phyloP scores from a whole-genome alignment of 2,329 filamentous ascomycete genomes.

The Lachnellula hyalina region DNA sequence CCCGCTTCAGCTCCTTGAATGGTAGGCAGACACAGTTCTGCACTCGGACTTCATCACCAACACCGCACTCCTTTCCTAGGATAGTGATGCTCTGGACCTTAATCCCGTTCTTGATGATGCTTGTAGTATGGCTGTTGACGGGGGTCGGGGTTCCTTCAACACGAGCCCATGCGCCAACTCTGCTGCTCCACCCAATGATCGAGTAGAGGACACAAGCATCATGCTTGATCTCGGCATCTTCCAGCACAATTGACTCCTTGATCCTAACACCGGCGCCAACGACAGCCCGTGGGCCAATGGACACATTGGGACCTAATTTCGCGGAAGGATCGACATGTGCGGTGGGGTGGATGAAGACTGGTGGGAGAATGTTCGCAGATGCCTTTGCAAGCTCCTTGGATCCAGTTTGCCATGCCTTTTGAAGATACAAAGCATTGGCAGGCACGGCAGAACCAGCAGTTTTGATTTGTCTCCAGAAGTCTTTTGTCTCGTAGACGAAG shows the following conservation, averaged over 20 bases:
- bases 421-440: slow-evolving; percentile 92
- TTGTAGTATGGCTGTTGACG: slow-evolving; percentile 82
- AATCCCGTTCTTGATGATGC: slow-evolving; percentile 93
- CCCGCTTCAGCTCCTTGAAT: slow-evolving; percentile 96
- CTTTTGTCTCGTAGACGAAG: slow-evolving; percentile 96
- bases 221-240: slow-evolving; percentile 93
- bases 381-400: slow-evolving; percentile 77
- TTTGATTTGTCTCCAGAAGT: slow-evolving; percentile 99
- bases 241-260: slow-evolving; percentile 93
- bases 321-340: slow-evolving; percentile 89
- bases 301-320: slow-evolving; percentile 95
- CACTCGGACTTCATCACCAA: slow-evolving; percentile 89
- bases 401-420: slow-evolving; percentile 81
- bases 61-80: slow-evolving; percentile 89
- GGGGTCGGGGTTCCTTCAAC: slow-evolving; percentile 93
- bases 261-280: slow-evolving; percentile 84
- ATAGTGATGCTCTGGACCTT: slow-evolving; percentile 99
- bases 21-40: slow-evolving; percentile 98
- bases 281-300: slow-evolving; percentile 80
- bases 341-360: slow-evolving; percentile 91
- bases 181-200: slow-evolving; percentile 95
- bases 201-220: slow-evolving; percentile 93
- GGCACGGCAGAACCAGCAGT: slow-evolving; percentile 95
- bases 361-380: slow-evolving; percentile 81
- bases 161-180: slow-evolving; percentile 94